These are phyloP conservation scores for Globisporangium spinosum DNA, from an alignment of 352 stramenopile species.

Conservation along the genomic window DNA sequence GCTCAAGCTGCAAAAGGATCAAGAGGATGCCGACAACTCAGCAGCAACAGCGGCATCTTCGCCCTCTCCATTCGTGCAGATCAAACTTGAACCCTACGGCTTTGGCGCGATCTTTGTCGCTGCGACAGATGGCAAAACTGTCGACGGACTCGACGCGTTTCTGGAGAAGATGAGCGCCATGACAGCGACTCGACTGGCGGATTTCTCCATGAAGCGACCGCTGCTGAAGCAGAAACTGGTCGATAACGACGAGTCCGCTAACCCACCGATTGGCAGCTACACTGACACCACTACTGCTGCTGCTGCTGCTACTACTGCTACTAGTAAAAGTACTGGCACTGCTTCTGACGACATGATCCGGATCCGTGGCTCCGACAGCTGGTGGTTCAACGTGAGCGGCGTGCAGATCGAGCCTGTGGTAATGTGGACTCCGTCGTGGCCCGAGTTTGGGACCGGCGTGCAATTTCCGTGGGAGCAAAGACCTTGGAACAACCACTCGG, in stretches of 20 bases:
- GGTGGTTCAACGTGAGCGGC: slow-evolving; percentile 80
- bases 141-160: slow-evolving; percentile 36
- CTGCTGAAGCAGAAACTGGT: slow-evolving; percentile 42
- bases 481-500: slow-evolving; percentile 77
- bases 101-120: slow-evolving; percentile 55
- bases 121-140: slow-evolving; percentile 7
- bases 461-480: slow-evolving; percentile 83
- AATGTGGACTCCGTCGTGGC: slow-evolving; percentile 58
- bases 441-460: slow-evolving; percentile 61
- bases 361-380: slow-evolving; percentile 41
- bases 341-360: slow-evolving; percentile 35
- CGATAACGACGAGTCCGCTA: background rate
- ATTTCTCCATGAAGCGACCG: slow-evolving; percentile 37
- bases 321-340: background rate
- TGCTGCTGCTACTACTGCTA: background rate
- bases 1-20: slow-evolving; percentile 21
- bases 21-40: background rate
- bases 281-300: background rate
- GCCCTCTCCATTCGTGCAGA: slow-evolving; percentile 18
- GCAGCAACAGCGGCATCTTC: background rate
- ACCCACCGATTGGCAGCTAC: background rate
- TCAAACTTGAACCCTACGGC: slow-evolving; percentile 50
- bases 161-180: slow-evolving; percentile 46
- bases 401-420: slow-evolving; percentile 79
- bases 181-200: slow-evolving; percentile 39